phyloP scores from a whole-genome alignment of 805 yeast genomes.

The Ogataea pignaliae region DNA sequence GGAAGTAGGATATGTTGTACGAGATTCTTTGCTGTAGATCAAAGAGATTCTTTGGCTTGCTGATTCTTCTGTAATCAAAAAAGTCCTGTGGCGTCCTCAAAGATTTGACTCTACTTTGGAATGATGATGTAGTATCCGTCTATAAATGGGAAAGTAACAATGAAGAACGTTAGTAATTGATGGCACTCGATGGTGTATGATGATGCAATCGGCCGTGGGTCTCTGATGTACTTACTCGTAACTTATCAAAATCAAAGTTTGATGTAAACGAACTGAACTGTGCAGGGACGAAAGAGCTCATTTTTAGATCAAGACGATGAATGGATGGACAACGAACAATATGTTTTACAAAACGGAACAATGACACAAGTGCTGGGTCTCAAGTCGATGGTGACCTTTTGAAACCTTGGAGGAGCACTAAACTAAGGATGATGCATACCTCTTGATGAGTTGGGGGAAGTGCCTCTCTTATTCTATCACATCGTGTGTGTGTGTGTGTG shows the following conservation, averaged over 20 bases:
- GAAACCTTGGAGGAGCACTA: too few species aligned
- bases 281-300: slow-evolving; percentile 34
- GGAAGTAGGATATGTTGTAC: slow-evolving; percentile 80
- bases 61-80: slow-evolving; percentile 77
- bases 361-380: too few species aligned
- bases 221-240: slow-evolving; percentile 22
- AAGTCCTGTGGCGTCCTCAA: slow-evolving; percentile 86
- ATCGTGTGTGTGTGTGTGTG: too few species aligned
- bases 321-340: too few species aligned
- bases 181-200: neutral
- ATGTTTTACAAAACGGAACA: too few species aligned
- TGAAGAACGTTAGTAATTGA: neutral
- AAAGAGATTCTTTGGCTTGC: slow-evolving; percentile 77
- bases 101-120: slow-evolving; percentile 61
- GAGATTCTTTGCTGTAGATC: slow-evolving; percentile 81
- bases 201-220: neutral
- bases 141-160: slow-evolving; percentile 3
- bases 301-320: slow-evolving; percentile 1
- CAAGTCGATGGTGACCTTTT: too few species aligned
- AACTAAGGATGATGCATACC: too few species aligned
- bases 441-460: too few species aligned
- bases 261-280: slow-evolving; percentile 31
- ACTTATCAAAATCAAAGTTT: slow-evolving; percentile 29
- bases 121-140: slow-evolving; percentile 34
- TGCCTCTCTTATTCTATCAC: too few species aligned